phyloP scores from a whole-genome alignment of 2,329 filamentous ascomycete genomes.

The Cladosporium oxysporum region DNA sequence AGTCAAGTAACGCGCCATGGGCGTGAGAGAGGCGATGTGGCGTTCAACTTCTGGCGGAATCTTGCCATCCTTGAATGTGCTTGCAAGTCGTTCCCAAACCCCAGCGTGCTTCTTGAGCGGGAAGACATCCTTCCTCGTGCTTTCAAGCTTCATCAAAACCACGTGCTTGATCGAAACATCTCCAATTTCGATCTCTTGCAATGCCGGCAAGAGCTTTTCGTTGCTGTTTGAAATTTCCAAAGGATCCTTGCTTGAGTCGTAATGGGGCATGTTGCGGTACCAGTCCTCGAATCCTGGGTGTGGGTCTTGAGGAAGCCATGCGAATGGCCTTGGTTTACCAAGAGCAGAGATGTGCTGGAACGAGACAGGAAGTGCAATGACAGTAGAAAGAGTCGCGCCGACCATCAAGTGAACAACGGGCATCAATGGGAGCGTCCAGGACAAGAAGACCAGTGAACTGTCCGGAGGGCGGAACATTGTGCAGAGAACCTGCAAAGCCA shows the following conservation, averaged over 20 bases:
- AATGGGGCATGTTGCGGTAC: conserved; percentile 24
- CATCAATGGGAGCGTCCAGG: conserved; percentile 18
- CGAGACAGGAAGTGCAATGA: conserved; percentile 10
- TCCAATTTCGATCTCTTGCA: conserved; percentile 35
- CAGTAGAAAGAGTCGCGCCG: conserved; percentile 16
- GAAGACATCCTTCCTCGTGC: conserved; percentile 45
- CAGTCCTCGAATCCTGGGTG: conserved; percentile 20
- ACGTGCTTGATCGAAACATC: conserved; percentile 43
- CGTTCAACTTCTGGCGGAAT: conserved; percentile 5
- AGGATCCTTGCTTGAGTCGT: conserved; percentile 40
- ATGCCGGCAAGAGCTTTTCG: conserved; percentile 34
- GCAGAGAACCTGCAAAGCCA: conserved; percentile 19
- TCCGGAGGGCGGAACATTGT: conserved; percentile 19
- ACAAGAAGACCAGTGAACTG: conserved; percentile 16
- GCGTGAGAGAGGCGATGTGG: conserved; percentile 7
- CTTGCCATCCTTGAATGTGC: conserved; percentile 10
- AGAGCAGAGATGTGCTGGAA: conserved; percentile 18
- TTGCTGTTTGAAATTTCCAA: conserved; percentile 43
- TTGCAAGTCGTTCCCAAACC: conserved; percentile 37
- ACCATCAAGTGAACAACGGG: conserved; percentile 18
- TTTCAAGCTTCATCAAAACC: conserved; percentile 43
- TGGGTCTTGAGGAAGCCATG: conserved; percentile 9
- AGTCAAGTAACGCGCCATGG: conserved; percentile 16
- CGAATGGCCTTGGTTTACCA: conserved; percentile 5
- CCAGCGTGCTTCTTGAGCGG: conserved; percentile 40